Evolutionary conservation across 1,284 basidiomycete species (phyloP), one percentile per base, ranked within the genome.

Genomic region (Melanopsichium pennsylvanicum): DNA sequence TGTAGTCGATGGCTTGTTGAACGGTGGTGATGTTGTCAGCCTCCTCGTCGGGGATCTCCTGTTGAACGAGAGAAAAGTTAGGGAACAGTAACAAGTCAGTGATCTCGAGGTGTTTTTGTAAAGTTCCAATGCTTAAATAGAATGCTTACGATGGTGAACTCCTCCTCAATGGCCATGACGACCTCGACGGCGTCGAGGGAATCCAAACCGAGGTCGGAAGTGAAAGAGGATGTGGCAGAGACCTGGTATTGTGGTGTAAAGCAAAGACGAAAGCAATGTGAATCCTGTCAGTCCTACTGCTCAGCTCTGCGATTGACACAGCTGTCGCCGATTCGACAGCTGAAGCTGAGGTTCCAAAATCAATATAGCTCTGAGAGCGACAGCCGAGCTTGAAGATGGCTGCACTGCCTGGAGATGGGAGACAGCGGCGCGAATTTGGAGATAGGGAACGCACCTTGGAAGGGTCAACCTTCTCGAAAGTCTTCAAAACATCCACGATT

Each of bases 151-250:
- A 76, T 76, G 44, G 61, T 59, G 72, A 86, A 86, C 82, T 92
- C 95, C 88, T 98, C 95, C 84, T 99, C 96, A 74, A 99, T 91
- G 40, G 95, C 93, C 94, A 99, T 97, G 77, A 98, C 92, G 36
- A 97, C 94, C 83, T 99, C 96, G 36, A 99, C 95, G 39, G 93
- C 88, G 83, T 98, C 96, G 79, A 99, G 85, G 78, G 93, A 97
- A 85, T 99, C 96, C 43, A 99, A 87, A 33, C 93, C 91, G 56
- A 99, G 88, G 85, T 98, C 93, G 43, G 86, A 84, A 56, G 89
- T 85, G 84, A 99, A 97, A 27, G 89, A 86, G 23, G 95, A 85
- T 15, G 87, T 82, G 25, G 87, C 69, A 15, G 88, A 84, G 75
- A 98, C 85, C 95, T 97, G 71, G 19, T n/a, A n/a, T 18, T 18